phyloP scores from a whole-genome alignment of 495 filamentous ascomycete species.

The Trypethelium eluteriae region DNA sequence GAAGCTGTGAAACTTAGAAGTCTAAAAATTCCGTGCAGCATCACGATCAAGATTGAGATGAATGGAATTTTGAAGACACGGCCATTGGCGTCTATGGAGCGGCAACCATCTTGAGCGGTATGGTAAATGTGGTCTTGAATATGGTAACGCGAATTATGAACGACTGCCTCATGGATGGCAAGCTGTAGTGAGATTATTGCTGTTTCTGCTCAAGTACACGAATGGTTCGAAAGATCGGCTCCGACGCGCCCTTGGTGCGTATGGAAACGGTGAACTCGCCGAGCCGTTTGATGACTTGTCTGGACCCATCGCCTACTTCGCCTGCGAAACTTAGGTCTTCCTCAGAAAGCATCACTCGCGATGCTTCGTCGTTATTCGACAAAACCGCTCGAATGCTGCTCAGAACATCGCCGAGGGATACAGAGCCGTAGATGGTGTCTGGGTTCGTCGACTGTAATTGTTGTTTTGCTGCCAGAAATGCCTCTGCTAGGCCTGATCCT shows the following conservation, averaged over 20 bases:
- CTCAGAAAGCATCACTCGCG: conserved; percentile 42
- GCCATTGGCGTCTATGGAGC: too few species aligned
- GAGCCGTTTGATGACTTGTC: conserved; percentile 46
- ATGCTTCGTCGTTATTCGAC: conserved; percentile 42
- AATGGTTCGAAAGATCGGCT: conserved; percentile 41
- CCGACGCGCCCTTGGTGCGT: conserved; percentile 41
- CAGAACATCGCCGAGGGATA: conserved; percentile 47
- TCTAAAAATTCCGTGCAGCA: too few species aligned
- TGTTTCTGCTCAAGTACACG: conserved; percentile 34
- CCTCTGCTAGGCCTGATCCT: neutral
- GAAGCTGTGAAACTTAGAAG: too few species aligned
- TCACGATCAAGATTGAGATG: too few species aligned
- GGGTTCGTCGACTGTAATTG: neutral
- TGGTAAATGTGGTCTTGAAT: neutral
- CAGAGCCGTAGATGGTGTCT: conserved; percentile 50
- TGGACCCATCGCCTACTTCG: conserved; percentile 25
- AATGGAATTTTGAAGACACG: too few species aligned
- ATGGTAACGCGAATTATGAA: neutral
- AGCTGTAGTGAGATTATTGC: neutral
- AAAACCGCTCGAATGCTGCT: conserved; percentile 42
- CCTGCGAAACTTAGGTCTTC: conserved; percentile 46
- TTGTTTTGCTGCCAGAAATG: conserved; percentile 11
- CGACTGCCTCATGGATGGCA: neutral
- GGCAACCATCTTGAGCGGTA: too few species aligned
- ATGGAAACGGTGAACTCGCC: conserved; percentile 51